phyloP scores from a whole-genome alignment of 2,329 filamentous ascomycete genomes.

The Fusarium haematococcum region DNA sequence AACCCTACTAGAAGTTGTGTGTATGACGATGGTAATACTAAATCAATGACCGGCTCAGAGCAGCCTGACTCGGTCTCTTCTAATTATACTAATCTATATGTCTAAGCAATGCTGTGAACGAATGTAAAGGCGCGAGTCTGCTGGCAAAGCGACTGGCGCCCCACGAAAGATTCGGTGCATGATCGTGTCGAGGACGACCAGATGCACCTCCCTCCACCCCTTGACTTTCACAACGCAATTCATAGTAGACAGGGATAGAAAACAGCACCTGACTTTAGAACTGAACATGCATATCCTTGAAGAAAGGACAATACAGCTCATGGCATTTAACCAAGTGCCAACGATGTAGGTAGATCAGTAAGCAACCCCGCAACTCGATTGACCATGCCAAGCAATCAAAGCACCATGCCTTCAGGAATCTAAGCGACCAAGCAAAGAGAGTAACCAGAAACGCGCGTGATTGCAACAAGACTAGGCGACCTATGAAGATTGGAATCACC shows the following conservation, averaged over 20 bases:
- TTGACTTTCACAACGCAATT: not conserved
- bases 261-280: not conserved
- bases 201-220: not conserved
- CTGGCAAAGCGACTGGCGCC: not conserved
- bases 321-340: not conserved
- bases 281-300: not conserved
- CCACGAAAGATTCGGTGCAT: not conserved
- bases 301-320: not conserved
- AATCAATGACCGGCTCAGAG: slow-evolving; percentile 26
- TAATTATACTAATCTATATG: slow-evolving; percentile 32
- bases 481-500: not conserved
- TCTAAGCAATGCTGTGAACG: slow-evolving; percentile 22
- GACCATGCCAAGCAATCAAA: not conserved
- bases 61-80: slow-evolving; percentile 27
- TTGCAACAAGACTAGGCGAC: not conserved
- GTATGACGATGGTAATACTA: slow-evolving; percentile 42
- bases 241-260: not conserved
- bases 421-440: not conserved
- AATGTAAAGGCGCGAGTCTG: slow-evolving; percentile 1
- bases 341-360: not conserved
- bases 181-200: not conserved
- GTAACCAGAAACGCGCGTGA: not conserved
- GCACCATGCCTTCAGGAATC: not conserved
- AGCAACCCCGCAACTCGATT: not conserved
- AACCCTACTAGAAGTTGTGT: slow-evolving; percentile 31